Percentiles rank a stretch among this genome's conserved stretches.
Evolutionary conservation across 2,329 filamentous ascomycete species (phyloP).

Genomic region (Teratosphaeria destructans): DNA sequence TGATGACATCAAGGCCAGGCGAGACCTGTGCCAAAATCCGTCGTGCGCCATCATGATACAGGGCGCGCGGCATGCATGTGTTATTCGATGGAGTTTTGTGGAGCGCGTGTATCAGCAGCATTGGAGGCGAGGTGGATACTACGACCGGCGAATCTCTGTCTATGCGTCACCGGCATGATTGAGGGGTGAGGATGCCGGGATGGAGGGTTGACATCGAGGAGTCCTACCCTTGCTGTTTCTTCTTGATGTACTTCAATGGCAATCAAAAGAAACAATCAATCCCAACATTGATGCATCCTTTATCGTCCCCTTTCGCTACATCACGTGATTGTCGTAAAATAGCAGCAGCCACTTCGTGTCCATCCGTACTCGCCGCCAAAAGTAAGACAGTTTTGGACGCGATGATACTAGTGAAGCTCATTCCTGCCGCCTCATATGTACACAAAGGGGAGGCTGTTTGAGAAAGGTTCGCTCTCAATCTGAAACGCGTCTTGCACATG

Average conservation of each 20-base stretch:
- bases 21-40: background rate
- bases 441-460: too few species aligned
- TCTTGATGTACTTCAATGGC: conserved; percentile 5
- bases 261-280: background rate
- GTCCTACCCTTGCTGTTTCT: conserved; percentile 32
- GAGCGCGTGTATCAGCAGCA: conserved; percentile 11
- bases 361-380: too few species aligned
- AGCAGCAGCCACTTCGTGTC: too few species aligned
- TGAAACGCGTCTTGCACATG: background rate
- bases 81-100: background rate
- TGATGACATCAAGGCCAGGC: background rate
- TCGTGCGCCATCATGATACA: conserved; percentile 2
- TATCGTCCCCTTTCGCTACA: background rate
- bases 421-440: too few species aligned
- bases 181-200: conserved; percentile 13
- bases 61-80: conserved; percentile 2
- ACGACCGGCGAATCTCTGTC: conserved; percentile 13
- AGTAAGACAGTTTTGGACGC: too few species aligned
- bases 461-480: background rate
- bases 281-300: background rate
- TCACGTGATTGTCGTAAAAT: background rate
- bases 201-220: conserved; percentile 30
- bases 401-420: too few species aligned
- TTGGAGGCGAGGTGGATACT: conserved; percentile 21
- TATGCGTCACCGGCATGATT: conserved; percentile 5